A percentile compares a stretch with the other conserved stretches of the same genome.
phyloP scores from a whole-genome alignment of 768 basidiomycete species.

The Lactarius hengduanensis region DNA sequence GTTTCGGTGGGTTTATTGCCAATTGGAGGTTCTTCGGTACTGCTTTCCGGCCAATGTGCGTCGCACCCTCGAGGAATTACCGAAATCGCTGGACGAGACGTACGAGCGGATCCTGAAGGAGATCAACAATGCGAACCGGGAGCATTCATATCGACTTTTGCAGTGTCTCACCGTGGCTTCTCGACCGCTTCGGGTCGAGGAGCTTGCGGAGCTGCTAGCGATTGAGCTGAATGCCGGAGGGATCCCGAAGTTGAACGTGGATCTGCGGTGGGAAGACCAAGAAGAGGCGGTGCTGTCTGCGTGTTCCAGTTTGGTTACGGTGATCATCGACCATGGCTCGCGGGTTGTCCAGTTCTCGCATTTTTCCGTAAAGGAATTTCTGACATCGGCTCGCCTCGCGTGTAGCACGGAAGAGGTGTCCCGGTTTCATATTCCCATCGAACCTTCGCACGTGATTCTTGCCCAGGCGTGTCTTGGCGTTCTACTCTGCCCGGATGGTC shows the following conservation, averaged over 20 bases:
- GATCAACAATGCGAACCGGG: not conserved
- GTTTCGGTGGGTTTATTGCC: not conserved
- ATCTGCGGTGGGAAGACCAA: not conserved
- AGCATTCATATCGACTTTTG: not conserved
- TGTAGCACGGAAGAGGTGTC: not conserved
- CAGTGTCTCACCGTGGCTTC: not conserved
- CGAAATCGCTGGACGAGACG: slow-evolving; percentile 1
- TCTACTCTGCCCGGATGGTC: not conserved
- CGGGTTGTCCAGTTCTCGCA: not conserved
- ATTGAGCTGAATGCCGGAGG: not conserved
- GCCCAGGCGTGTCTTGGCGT: not conserved
- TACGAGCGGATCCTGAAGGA: slow-evolving; percentile 3
- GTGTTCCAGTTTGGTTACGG: not conserved
- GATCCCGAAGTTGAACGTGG: not conserved
- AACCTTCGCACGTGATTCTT: not conserved
- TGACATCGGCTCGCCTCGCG: not conserved
- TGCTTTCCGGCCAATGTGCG: not conserved
- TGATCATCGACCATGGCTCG: not conserved
- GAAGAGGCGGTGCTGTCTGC: not conserved
- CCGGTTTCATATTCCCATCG: not conserved
- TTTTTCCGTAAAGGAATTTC: not conserved
- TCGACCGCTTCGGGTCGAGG: not conserved
- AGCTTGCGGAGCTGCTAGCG: not conserved
- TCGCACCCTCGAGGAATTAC: not conserved
- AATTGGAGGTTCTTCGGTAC: not conserved